Evolutionary conservation across 495 filamentous ascomycete species (phyloP).

Genomic region (Hypoxylon trugodes): DNA sequence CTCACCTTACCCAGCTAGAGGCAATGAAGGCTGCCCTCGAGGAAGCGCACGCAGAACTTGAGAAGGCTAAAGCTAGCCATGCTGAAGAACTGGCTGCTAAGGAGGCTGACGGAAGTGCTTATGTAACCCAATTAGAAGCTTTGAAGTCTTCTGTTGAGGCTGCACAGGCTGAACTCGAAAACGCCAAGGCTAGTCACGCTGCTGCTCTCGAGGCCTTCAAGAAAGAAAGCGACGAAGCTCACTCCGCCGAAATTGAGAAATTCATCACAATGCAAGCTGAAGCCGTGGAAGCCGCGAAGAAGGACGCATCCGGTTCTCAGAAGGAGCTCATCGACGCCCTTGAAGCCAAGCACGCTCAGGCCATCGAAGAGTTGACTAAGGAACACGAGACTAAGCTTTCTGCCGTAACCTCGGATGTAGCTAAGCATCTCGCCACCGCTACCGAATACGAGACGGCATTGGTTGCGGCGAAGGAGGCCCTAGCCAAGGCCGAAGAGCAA

Average conservation of each 20-base stretch:
- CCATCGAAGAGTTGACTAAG: conserved; percentile 53
- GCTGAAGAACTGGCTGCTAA: conserved; percentile 41
- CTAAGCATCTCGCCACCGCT: conserved; percentile 35
- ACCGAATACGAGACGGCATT: conserved; percentile 36
- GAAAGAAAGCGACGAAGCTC: conserved; percentile 54
- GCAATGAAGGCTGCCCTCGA: conserved; percentile 32
- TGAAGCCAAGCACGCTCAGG: conserved; percentile 51
- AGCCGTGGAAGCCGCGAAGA: conserved; percentile 51
- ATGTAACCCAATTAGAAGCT: conserved; percentile 42
- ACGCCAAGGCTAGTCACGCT: conserved; percentile 49
- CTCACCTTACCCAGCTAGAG: conserved; percentile 40
- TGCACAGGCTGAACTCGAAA: conserved; percentile 50
- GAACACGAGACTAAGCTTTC: conserved; percentile 46
- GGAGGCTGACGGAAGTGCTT: conserved; percentile 39
- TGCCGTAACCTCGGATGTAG: conserved; percentile 23
- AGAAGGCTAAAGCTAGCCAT: conserved; percentile 37
- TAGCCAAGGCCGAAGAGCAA: conserved; percentile 40
- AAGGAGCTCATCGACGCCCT: conserved; percentile 51
- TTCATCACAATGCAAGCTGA: conserved; percentile 55
- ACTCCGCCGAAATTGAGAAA: conserved; percentile 59
- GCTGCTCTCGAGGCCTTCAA: conserved; percentile 51
- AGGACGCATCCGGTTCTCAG: conserved; percentile 41
- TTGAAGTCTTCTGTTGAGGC: conserved; percentile 44
- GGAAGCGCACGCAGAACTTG: conserved; percentile 37
- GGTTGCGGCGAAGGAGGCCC: conserved; percentile 32